Evolutionary conservation across 768 basidiomycete genomes (phyloP), one percentile per base, ranked within the genome.

Genomic region (Hericium coralloides): DNA sequence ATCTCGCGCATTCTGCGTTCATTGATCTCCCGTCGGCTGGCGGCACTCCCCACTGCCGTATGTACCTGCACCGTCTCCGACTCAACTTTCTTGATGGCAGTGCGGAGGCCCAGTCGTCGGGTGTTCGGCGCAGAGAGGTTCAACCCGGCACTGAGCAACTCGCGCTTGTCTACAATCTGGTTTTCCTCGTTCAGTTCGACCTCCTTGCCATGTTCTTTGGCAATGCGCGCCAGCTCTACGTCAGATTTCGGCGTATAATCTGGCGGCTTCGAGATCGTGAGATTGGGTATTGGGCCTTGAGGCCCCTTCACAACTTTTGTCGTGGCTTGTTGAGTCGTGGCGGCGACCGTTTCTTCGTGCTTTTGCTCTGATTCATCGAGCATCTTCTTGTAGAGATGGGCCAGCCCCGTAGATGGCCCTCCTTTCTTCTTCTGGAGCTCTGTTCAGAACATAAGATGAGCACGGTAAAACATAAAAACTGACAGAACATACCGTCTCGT

Each of bases 171-270:
- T 50, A 99, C 87, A 49, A 98, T 94, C 68, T 95, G 91, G 64
- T 94, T 95, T 64, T 98, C 95, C 69, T 98, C 95, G 69, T 98
- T 98, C 37, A 98, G 74, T 70, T 98, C 95, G 37, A 99, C 85
- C 12, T 84, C 78, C 68, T 89, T 89, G 22, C 94, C 95, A 65
- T 87, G 78, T 57, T 78, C 81, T 62, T 77, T 76, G 15, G 92
- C 92, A 47, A 79, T 64, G 47, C 70, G 79, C 22, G 89, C 92
- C 25, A 92, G 77, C 65, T 92, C 86, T 26, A 81, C 65, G 69
- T 95, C 93, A 38, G 89, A 84, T 63, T 79, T 70, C 47, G 81
- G 78, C 0, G 75, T 72, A 63, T 84, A 74, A 59, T 89, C 77
- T 43, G 78, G 73, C 12, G 88, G 92, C 70, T 84, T 90, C 31